A percentile compares a stretch with the other conserved stretches of the same genome.
phyloP scores from a whole-genome alignment of 768 basidiomycete species.

The Hypsizygus marmoreus region DNA sequence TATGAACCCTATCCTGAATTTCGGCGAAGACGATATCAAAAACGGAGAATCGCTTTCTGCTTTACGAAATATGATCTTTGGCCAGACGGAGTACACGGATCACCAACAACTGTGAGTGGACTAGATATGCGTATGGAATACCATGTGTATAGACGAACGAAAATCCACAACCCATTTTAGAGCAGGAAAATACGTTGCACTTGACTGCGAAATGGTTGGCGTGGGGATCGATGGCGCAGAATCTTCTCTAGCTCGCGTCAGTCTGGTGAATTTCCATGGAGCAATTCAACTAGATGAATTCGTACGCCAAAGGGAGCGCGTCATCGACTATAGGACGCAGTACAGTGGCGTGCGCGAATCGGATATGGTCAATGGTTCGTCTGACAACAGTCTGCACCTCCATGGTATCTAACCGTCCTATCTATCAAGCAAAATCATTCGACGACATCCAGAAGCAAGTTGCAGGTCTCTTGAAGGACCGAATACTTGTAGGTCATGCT shows the following conservation, averaged over 20 bases:
- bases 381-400: neutral
- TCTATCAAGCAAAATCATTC: constrained; percentile 67
- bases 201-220: constrained; percentile 99
- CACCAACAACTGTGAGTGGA: constrained; percentile 47
- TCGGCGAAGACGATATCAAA: constrained; percentile 28
- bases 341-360: constrained; percentile 79
- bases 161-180: constrained; percentile 30
- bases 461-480: constrained; percentile 72
- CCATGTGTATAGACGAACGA: neutral
- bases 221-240: constrained; percentile 83
- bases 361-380: constrained; percentile 71
- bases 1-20: neutral
- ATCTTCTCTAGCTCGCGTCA: constrained; percentile 86
- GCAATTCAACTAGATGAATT: constrained; percentile 79
- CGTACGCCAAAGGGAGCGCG: constrained; percentile 82
- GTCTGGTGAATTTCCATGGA: constrained; percentile 88
- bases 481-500: constrained; percentile 88
- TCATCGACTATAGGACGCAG: constrained; percentile 91
- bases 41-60: constrained; percentile 49
- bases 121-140: constrained; percentile 9
- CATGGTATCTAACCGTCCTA: neutral
- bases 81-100: constrained; percentile 40
- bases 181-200: constrained; percentile 73
- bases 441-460: constrained; percentile 78
- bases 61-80: constrained; percentile 57